Evolutionary conservation across 352 stramenopile genomes (phyloP).

Genomic region (Phytophthora nicotianae): DNA sequence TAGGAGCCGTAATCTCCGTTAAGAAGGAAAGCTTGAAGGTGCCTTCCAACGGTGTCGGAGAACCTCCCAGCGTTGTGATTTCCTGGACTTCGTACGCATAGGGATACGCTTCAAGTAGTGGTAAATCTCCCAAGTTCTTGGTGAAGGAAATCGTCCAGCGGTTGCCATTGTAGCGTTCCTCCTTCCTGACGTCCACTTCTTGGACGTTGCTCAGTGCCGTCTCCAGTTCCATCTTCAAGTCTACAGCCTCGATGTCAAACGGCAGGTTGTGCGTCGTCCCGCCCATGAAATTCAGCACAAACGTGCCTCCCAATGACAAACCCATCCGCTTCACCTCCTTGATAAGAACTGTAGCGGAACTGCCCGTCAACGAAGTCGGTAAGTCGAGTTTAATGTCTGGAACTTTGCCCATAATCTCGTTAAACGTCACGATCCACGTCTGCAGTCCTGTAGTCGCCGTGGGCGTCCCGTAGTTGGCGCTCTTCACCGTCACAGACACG

Average conservation of each 20-base stretch:
- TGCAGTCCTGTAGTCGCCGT: constrained; percentile 42
- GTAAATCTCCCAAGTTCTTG: constrained; percentile 94
- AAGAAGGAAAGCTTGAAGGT: constrained; percentile 89
- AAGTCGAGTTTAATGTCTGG: constrained; percentile 72
- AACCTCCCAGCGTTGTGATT: constrained; percentile 90
- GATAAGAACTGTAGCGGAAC: constrained; percentile 55
- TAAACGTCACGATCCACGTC: constrained; percentile 92
- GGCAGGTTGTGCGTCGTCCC: constrained; percentile 91
- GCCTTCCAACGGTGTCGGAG: constrained; percentile 93
- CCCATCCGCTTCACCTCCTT: constrained; percentile 76
- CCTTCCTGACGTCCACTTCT: constrained; percentile 74
- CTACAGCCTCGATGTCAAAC: constrained; percentile 87
- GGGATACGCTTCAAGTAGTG: constrained; percentile 84
- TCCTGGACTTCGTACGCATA: constrained; percentile 94
- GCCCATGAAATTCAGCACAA: constrained; percentile 93
- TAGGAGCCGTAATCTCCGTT: constrained; percentile 67
- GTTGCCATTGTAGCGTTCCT: constrained; percentile 84
- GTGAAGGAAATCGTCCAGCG: constrained; percentile 96
- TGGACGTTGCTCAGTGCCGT: constrained; percentile 47
- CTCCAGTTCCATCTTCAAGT: constrained; percentile 90
- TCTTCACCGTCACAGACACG: constrained; percentile 66
- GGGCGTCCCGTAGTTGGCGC: constrained; percentile 47
- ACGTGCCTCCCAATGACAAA: constrained; percentile 89
- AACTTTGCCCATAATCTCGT: constrained; percentile 91
- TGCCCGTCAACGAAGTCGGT: constrained; percentile 67